These are phyloP conservation scores for Grosmannia clavigera DNA, from an alignment of 2,329 filamentous ascomycete species.

Conservation along the genomic window DNA sequence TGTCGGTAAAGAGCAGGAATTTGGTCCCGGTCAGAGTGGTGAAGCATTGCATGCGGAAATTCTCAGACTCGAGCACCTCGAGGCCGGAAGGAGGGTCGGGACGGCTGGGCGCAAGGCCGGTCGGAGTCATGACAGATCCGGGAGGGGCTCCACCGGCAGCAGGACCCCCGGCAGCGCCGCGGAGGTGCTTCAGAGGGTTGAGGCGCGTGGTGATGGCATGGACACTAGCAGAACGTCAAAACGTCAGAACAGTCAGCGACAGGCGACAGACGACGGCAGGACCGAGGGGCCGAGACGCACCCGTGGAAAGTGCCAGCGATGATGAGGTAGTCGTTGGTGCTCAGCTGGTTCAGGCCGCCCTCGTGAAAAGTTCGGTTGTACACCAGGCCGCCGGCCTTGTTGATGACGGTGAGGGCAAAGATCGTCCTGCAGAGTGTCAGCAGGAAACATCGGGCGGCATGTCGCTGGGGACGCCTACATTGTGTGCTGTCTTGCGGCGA, in stretches of 20 bases:
- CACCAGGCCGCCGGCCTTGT: constrained; percentile 93
- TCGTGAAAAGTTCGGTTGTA: constrained; percentile 93
- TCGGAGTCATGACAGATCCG: constrained; percentile 11
- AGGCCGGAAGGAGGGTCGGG: constrained; percentile 62
- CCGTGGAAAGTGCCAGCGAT: constrained; percentile 96
- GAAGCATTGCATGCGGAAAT: constrained; percentile 93
- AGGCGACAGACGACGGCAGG: neutral
- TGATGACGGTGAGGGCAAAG: constrained; percentile 92
- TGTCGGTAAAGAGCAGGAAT: constrained; percentile 90
- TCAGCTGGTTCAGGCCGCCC: constrained; percentile 72
- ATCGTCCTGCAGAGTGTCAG: constrained; percentile 57
- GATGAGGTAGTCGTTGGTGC: constrained; percentile 92
- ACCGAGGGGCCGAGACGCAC: constrained; percentile 31
- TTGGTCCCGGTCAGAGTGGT: constrained; percentile 90
- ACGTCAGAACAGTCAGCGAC: constrained; percentile 1
- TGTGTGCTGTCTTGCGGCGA: neutral
- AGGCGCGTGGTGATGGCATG: constrained; percentile 57
- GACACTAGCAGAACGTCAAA: constrained; percentile 30
- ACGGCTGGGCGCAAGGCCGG: constrained; percentile 27
- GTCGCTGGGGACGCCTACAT: constrained; percentile 2
- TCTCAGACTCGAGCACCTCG: constrained; percentile 85
- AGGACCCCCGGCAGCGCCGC: constrained; percentile 9
- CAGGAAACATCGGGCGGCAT: neutral
- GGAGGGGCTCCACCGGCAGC: neutral
- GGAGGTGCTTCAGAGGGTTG: constrained; percentile 36